Percentiles rank a stretch among this genome's conserved stretches.
phyloP scores from a whole-genome alignment of 1,284 basidiomycete species.

The Heimioporus punctisporus region DNA sequence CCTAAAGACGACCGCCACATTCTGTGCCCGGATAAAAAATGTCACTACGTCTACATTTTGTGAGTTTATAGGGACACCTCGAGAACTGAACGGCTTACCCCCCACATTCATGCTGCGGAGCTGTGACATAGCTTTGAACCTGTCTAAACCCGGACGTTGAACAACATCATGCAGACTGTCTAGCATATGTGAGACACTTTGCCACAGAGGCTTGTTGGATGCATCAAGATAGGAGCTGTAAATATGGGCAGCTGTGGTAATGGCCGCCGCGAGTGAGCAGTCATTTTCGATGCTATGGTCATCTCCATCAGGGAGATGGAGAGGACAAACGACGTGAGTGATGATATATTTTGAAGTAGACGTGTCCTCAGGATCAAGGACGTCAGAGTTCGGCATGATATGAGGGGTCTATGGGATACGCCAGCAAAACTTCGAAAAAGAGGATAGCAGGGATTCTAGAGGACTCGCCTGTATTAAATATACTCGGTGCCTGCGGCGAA shows the following conservation, averaged over 20 bases:
- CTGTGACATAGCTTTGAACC: conserved; percentile 6
- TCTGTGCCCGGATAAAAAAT: conserved; percentile 37
- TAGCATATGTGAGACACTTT: conserved; percentile 15
- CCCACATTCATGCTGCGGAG: conserved; percentile 13
- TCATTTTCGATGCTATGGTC: conserved; percentile 16
- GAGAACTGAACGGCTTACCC: conserved; percentile 1
- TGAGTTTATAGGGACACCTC: neutral
- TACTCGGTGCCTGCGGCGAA: too few relatives aligned
- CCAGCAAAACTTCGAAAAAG: too few relatives aligned
- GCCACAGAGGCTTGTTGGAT: conserved; percentile 10
- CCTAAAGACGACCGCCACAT: conserved; percentile 37
- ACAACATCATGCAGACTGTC: conserved; percentile 13
- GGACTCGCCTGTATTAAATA: too few relatives aligned
- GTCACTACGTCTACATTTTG: conserved; percentile 18
- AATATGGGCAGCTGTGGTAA: conserved; percentile 3
- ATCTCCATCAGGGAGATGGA: conserved; percentile 20
- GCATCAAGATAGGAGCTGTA: conserved; percentile 1
- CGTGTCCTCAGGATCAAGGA: conserved; percentile 1
- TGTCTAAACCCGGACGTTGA: conserved; percentile 8
- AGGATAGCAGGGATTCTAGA: too few relatives aligned
- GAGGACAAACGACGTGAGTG: conserved; percentile 11
- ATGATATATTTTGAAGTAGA: too few relatives aligned
- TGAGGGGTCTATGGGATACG: too few relatives aligned
- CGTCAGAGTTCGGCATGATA: conserved; percentile 7
- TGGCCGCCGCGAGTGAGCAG: conserved; percentile 6